Base-by-base conservation (phyloP, 192 early-diverging fungal species). In the Phlyctochytrium planicorne region DNA sequence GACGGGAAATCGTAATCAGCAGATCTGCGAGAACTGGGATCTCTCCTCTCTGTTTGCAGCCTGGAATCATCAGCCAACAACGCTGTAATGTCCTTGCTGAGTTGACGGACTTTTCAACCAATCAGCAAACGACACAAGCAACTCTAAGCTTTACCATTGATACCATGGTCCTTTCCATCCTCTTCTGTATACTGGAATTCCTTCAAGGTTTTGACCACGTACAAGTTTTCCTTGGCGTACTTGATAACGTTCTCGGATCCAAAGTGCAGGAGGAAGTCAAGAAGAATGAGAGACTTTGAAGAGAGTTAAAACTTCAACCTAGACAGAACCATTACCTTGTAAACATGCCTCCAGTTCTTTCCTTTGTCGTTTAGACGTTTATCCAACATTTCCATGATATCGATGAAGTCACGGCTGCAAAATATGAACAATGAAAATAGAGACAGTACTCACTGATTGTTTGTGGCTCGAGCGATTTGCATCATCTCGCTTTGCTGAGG, bases 131-230 rank as follows among this genome's bases (percentile, higher is more conserved):
- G 40, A 47, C 6, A 6, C 40, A 6, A 20, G 40, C 52, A 53
- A 59, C 16, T 32, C 30, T 59, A 30, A 67, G n/a, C n/a, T n/a
- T n/a, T n/a, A 94, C 93, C 90, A 75, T 96, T 94, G 1, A 81
- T 81, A 3, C 97, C 97, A 78, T 93, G 91, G 74, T 98, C 97
- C 66, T 83, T 86, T 34, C 93, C 93, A 53, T 88, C 81, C 27
- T 99, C 95, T 75, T 98, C 94, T 56, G 95, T 85, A 77, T 92
- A 91, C 71, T 97, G 95, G 78, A 97, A 99, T 80, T 99, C 97
- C 60, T 91, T 91, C 66, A 98, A 80, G 2, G 97, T 99, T 75
- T 94, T 98, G 66, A 99, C 92, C 47, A 97, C 83, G 68, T 93
- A 92, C 6, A 94, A 53, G 75, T 99, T 98, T 65, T 94, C 88